Evolutionary conservation across 495 filamentous ascomycete species (phyloP).

Genomic region (Neurospora sp.): DNA sequence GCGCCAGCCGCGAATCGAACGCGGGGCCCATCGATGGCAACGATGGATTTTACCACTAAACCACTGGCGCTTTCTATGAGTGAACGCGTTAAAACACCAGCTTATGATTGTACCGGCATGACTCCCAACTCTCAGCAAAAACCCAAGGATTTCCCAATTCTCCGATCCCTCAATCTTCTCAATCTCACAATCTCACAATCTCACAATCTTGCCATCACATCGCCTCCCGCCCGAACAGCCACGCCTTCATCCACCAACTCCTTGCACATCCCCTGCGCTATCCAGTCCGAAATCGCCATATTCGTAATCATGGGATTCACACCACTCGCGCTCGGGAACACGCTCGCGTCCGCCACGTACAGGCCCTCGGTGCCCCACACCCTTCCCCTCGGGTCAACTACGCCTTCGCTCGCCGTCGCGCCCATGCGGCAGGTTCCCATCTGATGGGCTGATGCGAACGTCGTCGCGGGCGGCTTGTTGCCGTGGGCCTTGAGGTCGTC

Average conservation of each 20-base stretch:
- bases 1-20: slow-evolving; percentile 42
- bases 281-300: slow-evolving; percentile 71
- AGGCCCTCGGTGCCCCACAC: slow-evolving; percentile 69
- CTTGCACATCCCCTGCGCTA: slow-evolving; percentile 40
- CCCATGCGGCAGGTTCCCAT: slow-evolving; percentile 90
- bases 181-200: neutral
- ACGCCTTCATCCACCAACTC: slow-evolving; percentile 21
- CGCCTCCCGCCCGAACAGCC: neutral
- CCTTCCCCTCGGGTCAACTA: slow-evolving; percentile 63
- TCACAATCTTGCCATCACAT: neutral
- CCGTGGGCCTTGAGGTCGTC: slow-evolving; percentile 38
- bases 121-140: neutral
- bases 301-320: slow-evolving; percentile 92
- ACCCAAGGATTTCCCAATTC: neutral
- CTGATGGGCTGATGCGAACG: slow-evolving; percentile 61
- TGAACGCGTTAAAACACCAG: neutral
- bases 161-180: neutral
- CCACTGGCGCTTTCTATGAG: slow-evolving; percentile 18
- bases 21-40: slow-evolving; percentile 45
- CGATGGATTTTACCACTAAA: slow-evolving; percentile 47
- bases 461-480: slow-evolving; percentile 38
- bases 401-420: slow-evolving; percentile 43
- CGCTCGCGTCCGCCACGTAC: slow-evolving; percentile 77
- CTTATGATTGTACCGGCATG: neutral
- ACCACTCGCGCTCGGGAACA: slow-evolving; percentile 82